phyloP scores from a whole-genome alignment of 495 filamentous ascomycete species.

The Zalerion maritima region DNA sequence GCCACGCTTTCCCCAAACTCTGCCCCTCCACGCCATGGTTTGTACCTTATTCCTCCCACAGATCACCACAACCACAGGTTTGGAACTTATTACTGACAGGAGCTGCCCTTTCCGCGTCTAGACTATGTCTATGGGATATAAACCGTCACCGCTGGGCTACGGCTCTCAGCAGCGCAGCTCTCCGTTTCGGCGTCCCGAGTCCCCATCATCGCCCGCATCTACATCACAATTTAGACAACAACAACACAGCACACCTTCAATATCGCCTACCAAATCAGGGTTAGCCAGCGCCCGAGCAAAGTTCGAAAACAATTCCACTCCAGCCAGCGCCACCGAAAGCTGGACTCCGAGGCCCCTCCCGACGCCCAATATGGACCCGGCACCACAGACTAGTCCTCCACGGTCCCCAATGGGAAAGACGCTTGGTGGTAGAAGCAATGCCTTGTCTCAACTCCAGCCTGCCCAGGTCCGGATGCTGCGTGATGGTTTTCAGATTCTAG shows the following conservation, averaged over 20 bases:
- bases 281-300: constrained; percentile 21
- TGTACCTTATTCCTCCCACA: too few species aligned
- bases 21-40: too few species aligned
- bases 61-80: too few species aligned
- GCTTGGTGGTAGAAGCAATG: constrained; percentile 26
- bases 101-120: too few species aligned
- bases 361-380: constrained; percentile 12
- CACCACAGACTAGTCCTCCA: constrained; percentile 12
- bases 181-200: constrained; percentile 57
- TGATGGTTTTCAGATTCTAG: constrained; percentile 77
- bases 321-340: constrained; percentile 12
- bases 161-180: constrained; percentile 54
- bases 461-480: constrained; percentile 60
- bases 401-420: constrained; percentile 30
- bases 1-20: too few species aligned
- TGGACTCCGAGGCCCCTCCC: constrained; percentile 19
- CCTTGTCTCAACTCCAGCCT: constrained; percentile 47
- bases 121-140: constrained; percentile 43
- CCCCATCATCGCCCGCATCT: constrained; percentile 26
- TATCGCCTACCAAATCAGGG: constrained; percentile 27
- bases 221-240: constrained; percentile 31
- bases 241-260: constrained; percentile 32
- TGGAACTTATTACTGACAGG: constrained; percentile 1
- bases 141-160: constrained; percentile 57
- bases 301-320: constrained; percentile 18